Percentiles rank a stretch among this genome's conserved stretches.
phyloP scores from a whole-genome alignment of 2,329 filamentous ascomycete genomes.

The Fusarium sp. region DNA sequence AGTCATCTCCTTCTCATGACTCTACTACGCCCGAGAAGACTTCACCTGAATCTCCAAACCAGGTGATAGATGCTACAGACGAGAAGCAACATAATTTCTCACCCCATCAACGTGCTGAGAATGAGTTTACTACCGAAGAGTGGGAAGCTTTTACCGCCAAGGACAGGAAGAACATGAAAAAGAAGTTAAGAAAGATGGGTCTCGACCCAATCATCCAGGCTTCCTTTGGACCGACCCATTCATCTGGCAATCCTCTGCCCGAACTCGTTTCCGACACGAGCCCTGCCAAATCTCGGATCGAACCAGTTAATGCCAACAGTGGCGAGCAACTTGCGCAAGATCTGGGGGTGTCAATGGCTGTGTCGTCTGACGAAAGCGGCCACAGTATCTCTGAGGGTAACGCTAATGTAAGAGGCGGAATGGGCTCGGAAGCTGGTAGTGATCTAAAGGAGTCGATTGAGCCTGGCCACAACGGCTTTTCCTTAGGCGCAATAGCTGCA shows the following conservation, averaged over 20 bases:
- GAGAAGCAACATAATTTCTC: not conserved
- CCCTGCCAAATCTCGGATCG: not conserved
- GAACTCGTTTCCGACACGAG: not conserved
- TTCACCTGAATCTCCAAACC: not conserved
- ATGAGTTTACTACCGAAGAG: conserved; percentile 20
- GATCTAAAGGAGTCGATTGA: not conserved
- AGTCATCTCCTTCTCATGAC: not conserved
- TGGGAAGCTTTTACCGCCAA: conserved; percentile 35
- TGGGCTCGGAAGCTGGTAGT: not conserved
- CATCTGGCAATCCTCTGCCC: not conserved
- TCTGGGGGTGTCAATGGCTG: not conserved
- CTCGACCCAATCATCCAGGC: conserved; percentile 34
- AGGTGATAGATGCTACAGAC: not conserved
- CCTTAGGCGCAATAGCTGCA: not conserved
- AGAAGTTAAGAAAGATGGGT: conserved; percentile 38
- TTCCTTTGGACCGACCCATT: conserved; percentile 1
- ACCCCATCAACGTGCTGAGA: conserved; percentile 4
- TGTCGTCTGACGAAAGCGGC: not conserved
- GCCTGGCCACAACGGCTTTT: not conserved
- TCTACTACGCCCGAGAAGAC: not conserved
- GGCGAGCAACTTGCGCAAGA: not conserved
- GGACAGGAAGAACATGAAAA: conserved; percentile 44
- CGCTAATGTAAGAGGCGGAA: not conserved
- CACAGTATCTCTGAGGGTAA: not conserved
- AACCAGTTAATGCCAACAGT: not conserved